Conservation (phyloP, 2,329 filamentous ascomycete genomes). For the Tolypocladium cylindrosporum region DNA sequence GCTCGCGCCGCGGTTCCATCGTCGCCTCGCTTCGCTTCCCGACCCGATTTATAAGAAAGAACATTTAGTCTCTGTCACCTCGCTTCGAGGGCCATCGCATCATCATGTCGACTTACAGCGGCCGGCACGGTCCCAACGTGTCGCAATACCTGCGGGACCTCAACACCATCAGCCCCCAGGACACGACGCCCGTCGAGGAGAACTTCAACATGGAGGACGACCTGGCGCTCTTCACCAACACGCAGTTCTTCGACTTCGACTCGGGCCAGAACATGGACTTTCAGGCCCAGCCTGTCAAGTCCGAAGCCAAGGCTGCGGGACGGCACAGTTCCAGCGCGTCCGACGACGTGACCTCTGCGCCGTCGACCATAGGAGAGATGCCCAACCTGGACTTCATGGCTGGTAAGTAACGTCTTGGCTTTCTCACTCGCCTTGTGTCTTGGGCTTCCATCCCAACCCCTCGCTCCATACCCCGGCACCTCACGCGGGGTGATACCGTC, state of each 20-base stretch:
- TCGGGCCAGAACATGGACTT: constrained; percentile 49
- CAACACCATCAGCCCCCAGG: constrained; percentile 62
- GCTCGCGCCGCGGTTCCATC: background rate
- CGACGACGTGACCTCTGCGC: constrained; percentile 27
- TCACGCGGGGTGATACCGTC: background rate
- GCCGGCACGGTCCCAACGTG: constrained; percentile 75
- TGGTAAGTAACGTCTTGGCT: constrained; percentile 25
- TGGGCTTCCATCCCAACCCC: background rate
- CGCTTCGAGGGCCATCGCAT: background rate
- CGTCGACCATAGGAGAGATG: constrained; percentile 35
- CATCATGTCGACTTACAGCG: constrained; percentile 63
- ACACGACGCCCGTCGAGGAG: constrained; percentile 40
- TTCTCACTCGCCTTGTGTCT: background rate
- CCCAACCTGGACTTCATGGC: constrained; percentile 38
- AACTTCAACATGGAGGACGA: constrained; percentile 59
- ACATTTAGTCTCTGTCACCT: background rate
- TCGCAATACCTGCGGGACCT: constrained; percentile 82
- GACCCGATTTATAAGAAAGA: background rate
- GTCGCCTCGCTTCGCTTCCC: background rate
- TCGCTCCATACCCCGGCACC: background rate
- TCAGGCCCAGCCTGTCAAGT: constrained; percentile 38
- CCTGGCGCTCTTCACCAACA: constrained; percentile 71
- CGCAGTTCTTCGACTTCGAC: constrained; percentile 74
- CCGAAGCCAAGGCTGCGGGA: constrained; percentile 20
- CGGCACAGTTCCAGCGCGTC: constrained; percentile 21